phyloP scores from a whole-genome alignment of 495 filamentous ascomycete species.

The Pseudevernia furfuracea region DNA sequence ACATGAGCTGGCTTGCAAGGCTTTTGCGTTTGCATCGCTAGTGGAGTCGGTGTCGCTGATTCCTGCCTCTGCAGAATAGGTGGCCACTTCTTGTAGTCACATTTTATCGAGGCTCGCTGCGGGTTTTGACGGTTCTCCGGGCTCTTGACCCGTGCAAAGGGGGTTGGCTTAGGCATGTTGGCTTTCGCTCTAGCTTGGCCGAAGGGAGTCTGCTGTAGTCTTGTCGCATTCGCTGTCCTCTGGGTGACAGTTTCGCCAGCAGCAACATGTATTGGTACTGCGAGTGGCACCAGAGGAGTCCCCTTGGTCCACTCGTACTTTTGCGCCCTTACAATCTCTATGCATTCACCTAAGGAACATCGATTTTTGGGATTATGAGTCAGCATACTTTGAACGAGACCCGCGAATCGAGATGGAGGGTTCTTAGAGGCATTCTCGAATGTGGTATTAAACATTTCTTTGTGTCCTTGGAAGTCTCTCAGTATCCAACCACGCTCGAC shows the following conservation, averaged over 20 bases:
- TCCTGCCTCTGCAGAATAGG: accelerated
- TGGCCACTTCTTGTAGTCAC: neutral
- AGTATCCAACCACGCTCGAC: neutral
- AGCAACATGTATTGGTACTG: no score
- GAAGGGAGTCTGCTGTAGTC: no score
- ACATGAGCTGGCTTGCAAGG: neutral
- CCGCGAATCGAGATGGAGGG: neutral
- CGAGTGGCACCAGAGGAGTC: neutral
- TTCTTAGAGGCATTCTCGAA: neutral
- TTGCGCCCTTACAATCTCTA: neutral
- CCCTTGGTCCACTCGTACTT: neutral
- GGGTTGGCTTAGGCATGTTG: no score
- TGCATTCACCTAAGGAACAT: neutral
- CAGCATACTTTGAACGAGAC: neutral
- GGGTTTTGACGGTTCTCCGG: neutral
- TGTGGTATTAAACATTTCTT: neutral
- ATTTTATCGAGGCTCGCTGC: neutral
- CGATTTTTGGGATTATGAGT: neutral
- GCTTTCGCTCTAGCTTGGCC: no score
- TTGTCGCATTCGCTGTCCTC: no score
- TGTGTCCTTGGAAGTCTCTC: neutral
- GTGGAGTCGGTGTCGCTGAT: neutral
- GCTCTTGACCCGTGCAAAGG: neutral
- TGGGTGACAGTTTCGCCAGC: no score
- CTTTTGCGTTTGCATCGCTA: neutral